phyloP scores from a whole-genome alignment of 192 early-diverging fungal genomes.

The Entomortierella parvispora region DNA sequence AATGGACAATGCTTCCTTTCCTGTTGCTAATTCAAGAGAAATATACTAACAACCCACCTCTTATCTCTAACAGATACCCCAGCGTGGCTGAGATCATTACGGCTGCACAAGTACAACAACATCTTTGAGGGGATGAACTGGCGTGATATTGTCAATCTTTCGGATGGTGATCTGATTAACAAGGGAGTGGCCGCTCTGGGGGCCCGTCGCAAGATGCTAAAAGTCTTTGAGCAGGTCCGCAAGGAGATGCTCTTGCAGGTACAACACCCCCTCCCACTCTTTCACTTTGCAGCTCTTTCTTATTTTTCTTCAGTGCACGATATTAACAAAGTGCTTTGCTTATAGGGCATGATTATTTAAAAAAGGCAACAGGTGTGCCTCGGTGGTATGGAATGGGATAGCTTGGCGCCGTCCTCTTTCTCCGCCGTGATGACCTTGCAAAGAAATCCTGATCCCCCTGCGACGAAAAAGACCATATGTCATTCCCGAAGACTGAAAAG shows the following conservation, averaged over 20 bases:
- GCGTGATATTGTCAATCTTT: slow-evolving; percentile 88
- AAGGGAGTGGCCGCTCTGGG: slow-evolving; percentile 94
- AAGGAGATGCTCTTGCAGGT: slow-evolving; percentile 53
- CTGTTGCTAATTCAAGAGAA: not conserved
- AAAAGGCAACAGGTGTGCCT: no score
- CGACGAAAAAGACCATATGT: no score
- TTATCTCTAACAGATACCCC: slow-evolving; percentile 85
- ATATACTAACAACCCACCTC: not conserved
- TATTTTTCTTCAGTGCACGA: not conserved
- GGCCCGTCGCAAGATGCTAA: slow-evolving; percentile 95
- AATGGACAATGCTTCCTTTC: not conserved
- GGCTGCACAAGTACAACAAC: slow-evolving; percentile 95
- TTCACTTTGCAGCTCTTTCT: no score
- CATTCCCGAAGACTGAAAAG: no score
- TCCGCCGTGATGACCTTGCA: no score
- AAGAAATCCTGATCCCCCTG: no score
- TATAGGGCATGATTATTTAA: slow-evolving; percentile 24
- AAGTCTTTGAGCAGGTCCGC: slow-evolving; percentile 90
- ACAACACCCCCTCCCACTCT: not conserved
- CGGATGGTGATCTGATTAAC: slow-evolving; percentile 81
- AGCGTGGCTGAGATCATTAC: slow-evolving; percentile 89
- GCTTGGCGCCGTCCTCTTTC: no score
- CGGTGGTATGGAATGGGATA: no score
- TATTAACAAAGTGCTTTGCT: not conserved
- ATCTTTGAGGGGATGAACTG: slow-evolving; percentile 90